phyloP scores from a whole-genome alignment of 2,329 filamentous ascomycete genomes.

The Chaetomiaceae sp. region DNA sequence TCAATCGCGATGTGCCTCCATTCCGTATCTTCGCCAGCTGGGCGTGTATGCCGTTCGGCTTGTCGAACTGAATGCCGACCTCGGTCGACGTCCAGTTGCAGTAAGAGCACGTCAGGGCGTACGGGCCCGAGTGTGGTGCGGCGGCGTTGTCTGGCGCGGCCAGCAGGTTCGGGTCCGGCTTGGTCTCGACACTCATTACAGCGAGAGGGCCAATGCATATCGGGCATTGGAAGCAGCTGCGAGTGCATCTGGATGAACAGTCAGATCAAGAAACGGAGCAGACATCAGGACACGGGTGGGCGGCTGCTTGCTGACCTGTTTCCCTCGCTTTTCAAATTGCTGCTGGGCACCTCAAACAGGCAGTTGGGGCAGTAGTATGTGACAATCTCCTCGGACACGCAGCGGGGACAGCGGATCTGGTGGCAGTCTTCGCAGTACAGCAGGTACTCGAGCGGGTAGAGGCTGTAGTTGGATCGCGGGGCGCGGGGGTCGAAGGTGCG shows the following conservation, averaged over 20 bases:
- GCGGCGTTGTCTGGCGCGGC: conserved; percentile 39
- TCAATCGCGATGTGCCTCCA: conserved; percentile 50
- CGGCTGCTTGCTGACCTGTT: conserved; percentile 66
- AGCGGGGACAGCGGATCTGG: conserved; percentile 89
- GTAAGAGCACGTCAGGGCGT: conserved; percentile 79
- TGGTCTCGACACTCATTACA: conserved; percentile 64
- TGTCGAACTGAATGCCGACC: conserved; percentile 84
- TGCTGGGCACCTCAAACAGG: conserved; percentile 92
- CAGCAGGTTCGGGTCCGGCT: conserved; percentile 42
- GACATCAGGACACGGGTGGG: too few species aligned
- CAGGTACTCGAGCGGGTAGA: conserved; percentile 89
- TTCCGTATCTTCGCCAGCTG: conserved; percentile 72
- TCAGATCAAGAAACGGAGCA: neutral
- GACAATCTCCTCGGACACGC: conserved; percentile 87
- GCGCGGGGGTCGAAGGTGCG: conserved; percentile 81
- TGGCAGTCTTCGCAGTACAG: conserved; percentile 98
- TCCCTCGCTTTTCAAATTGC: conserved; percentile 85
- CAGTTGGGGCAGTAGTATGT: conserved; percentile 95
- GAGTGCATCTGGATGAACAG: conserved; percentile 63
- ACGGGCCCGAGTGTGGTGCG: conserved; percentile 49
- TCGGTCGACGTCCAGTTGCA: conserved; percentile 92
- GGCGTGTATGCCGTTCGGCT: conserved; percentile 76
- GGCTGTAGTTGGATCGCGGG: conserved; percentile 80
- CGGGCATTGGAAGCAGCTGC: conserved; percentile 94
- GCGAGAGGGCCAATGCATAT: conserved; percentile 77